Evolutionary conservation across 2,329 filamentous ascomycete genomes (phyloP).

Genomic region (Nigrospora sphaerica): DNA sequence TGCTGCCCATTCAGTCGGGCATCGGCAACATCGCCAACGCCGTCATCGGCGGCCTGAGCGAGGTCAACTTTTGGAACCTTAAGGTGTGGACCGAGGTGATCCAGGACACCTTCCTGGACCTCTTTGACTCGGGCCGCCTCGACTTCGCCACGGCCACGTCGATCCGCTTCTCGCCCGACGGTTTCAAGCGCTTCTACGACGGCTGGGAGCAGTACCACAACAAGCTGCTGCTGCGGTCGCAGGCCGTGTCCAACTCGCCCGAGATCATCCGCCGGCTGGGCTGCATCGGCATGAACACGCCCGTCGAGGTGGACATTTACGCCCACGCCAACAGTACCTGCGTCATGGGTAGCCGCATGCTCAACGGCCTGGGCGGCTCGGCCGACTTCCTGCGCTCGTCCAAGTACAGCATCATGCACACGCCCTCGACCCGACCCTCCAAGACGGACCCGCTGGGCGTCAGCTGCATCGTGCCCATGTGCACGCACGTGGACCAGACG

Average conservation of each 20-base stretch:
- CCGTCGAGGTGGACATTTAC: constrained; percentile 91
- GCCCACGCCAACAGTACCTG: constrained; percentile 88
- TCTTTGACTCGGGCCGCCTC: constrained; percentile 81
- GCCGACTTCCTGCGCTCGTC: constrained; percentile 65
- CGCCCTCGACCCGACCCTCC: constrained; percentile 69
- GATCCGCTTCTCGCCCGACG: constrained; percentile 84
- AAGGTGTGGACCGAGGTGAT: constrained; percentile 93
- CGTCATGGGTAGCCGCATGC: constrained; percentile 79
- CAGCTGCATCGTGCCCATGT: constrained; percentile 88
- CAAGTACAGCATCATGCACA: constrained; percentile 91
- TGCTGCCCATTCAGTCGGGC: constrained; percentile 77
- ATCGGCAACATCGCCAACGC: constrained; percentile 94
- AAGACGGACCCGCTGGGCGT: constrained; percentile 80
- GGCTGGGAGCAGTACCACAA: constrained; percentile 74
- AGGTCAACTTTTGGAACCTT: constrained; percentile 78
- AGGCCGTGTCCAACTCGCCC: constrained; percentile 81
- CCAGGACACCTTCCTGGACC: constrained; percentile 87
- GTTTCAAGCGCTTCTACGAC: constrained; percentile 86
- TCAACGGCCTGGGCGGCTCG: constrained; percentile 66
- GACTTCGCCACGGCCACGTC: constrained; percentile 88
- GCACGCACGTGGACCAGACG: constrained; percentile 86
- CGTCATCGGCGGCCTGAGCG: constrained; percentile 74
- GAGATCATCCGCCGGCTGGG: constrained; percentile 85
- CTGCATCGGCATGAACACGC: constrained; percentile 92
- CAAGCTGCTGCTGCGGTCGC: constrained; percentile 80